These are phyloP conservation scores for Nevesoporus exiguus DNA, from an alignment of 768 basidiomycete species.

Conservation along the genomic window DNA sequence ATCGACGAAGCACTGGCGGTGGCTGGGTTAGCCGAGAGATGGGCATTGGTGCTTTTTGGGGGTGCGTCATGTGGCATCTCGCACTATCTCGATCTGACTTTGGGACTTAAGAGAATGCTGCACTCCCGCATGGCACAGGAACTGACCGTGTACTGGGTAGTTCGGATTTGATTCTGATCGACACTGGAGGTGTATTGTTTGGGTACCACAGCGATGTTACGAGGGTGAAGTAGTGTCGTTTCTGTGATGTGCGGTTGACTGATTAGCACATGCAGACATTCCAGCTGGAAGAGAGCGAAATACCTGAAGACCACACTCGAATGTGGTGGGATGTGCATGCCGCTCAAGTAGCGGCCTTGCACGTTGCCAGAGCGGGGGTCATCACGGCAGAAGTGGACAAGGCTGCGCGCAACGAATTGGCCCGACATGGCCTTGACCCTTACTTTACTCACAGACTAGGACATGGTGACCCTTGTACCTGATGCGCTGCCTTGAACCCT, in stretches of 20 bases:
- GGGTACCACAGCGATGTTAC: slow-evolving; percentile 81
- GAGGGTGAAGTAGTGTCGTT: slow-evolving; percentile 45
- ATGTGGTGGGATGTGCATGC: slow-evolving; percentile 65
- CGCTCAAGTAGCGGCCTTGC: slow-evolving; percentile 59
- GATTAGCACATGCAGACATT: slow-evolving; percentile 47
- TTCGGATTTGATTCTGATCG: slow-evolving; percentile 70
- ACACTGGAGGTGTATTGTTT: slow-evolving; percentile 66
- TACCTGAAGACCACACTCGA: slow-evolving; percentile 48
- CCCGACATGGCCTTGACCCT: slow-evolving; percentile 39
- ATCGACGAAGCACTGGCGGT: slow-evolving; percentile 50
- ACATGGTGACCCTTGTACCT: slow-evolving; percentile 50
- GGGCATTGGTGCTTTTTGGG: slow-evolving; percentile 73
- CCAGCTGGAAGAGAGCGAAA: slow-evolving; percentile 53
- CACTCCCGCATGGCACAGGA: slow-evolving; percentile 79
- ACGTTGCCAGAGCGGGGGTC: slow-evolving; percentile 44
- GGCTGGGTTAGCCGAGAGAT: slow-evolving; percentile 57
- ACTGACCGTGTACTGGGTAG: slow-evolving; percentile 57
- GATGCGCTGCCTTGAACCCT: slow-evolving; percentile 10
- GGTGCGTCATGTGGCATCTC: slow-evolving; percentile 40
- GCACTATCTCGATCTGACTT: background rate
- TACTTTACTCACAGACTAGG: slow-evolving; percentile 83
- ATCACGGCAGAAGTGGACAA: slow-evolving; percentile 56
- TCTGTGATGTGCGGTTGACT: background rate
- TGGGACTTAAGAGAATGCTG: slow-evolving; percentile 65
- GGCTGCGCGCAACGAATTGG: slow-evolving; percentile 54